Percentiles rank a stretch among this genome's conserved stretches.
Conservation (phyloP, 441 rosid species). For the Caryocar brasiliense region DNA sequence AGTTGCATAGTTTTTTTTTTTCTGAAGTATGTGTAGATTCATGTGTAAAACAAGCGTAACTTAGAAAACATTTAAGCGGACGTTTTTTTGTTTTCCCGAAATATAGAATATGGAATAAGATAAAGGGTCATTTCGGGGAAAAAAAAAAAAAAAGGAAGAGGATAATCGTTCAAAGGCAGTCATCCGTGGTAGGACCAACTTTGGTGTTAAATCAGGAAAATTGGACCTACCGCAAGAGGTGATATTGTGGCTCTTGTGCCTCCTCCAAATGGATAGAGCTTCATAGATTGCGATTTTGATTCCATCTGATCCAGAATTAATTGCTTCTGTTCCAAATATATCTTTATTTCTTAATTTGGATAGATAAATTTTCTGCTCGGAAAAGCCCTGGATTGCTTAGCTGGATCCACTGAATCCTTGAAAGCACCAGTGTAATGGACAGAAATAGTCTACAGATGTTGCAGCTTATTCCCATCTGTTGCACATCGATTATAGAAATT, state of each 20-base stretch:
- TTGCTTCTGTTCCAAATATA: background rate
- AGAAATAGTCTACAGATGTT: background rate
- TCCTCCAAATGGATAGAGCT: slow-evolving; percentile 8
- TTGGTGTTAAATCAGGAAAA: background rate
- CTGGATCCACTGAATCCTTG: background rate
- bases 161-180: background rate
- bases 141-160: background rate
- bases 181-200: background rate
- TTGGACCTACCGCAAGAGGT: slow-evolving; percentile 1
- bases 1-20: too few species aligned
- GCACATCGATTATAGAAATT: too few species aligned
- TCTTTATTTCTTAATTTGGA: background rate
- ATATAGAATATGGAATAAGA: too few species aligned
- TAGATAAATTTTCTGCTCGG: background rate
- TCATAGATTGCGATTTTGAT: slow-evolving; percentile 12
- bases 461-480: background rate
- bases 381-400: background rate
- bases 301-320: background rate
- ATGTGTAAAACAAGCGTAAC: too few species aligned
- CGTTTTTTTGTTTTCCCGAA: too few species aligned
- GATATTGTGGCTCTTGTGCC: background rate
- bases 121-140: too few species aligned
- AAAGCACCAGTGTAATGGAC: background rate
- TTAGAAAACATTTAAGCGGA: too few species aligned
- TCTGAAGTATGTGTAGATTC: too few species aligned